Base-by-base conservation (phyloP, 495 filamentous ascomycete species). In the Penicillium daleae region DNA sequence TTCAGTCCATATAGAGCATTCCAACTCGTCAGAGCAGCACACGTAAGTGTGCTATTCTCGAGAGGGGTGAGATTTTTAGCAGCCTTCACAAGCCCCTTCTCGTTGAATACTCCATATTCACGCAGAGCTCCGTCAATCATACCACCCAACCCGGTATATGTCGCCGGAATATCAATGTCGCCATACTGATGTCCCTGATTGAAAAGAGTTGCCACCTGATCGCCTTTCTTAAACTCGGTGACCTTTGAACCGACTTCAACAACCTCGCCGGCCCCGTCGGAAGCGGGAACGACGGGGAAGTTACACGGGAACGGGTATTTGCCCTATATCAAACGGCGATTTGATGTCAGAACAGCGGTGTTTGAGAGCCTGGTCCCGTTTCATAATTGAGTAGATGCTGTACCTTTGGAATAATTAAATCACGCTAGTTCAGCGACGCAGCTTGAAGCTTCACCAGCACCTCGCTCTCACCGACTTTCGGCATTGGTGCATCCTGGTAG, bases 381-480 rank as follows among this genome's bases (percentile, higher is more conserved):
- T 46, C 12, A 12, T 10, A 60, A 19, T 19, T 3, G 33, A 27
- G 3, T 1, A 15, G 19, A 13, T 6, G 2, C 12, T 52, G 56
- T 64, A 85, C 87, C 80, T 82, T 82, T 6, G 90, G 85, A 64
- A 96, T 93, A 63, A 90, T 83, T 54, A 94, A 76, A 68, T 95
- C 92, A 56, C 92, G 86, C 76, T 90, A 96, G 74, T 96, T 96
- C 57, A 96, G 79, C 2, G 92, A 92, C 1, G 86, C 89, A 22
- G 84, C 90, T 58, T 87, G 80, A 15, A 94, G 78, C 75, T 88
- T 88, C 67, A 96, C 86, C n/a, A 93, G 79, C 3, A 92, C 88
- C 39, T 92, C 89, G 56, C 84, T 83, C 39, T 91, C 89, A 46
- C 87, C 87, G 6, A 87, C 66, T 59, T 85, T 71, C 12, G 90